Evolutionary conservation across 345 rosid genomes (phyloP).

Genomic region (Carallia pectinifolia): DNA sequence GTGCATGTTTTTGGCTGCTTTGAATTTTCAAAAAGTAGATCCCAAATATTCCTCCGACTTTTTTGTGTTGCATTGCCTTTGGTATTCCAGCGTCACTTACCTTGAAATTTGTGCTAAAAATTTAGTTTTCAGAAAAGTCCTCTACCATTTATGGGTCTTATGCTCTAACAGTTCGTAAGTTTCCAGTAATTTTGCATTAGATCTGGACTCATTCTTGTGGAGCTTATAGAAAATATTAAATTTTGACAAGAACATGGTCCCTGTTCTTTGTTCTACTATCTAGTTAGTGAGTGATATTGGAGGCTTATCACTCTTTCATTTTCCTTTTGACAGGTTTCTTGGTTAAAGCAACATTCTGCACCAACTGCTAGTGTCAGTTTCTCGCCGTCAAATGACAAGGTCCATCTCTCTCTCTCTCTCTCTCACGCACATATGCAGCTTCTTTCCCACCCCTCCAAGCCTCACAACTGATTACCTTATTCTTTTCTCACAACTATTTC

Average conservation of each 20-base stretch:
- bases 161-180: background rate
- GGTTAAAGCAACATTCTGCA: conserved; percentile 97
- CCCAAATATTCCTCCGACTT: background rate
- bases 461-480: background rate
- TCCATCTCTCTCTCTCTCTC: conserved; percentile 19
- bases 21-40: background rate
- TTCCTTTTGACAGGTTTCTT: conserved; percentile 59
- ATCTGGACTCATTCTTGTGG: no score
- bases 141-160: background rate
- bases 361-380: conserved; percentile 92
- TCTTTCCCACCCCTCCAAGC: background rate
- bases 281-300: conserved; percentile 3
- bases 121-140: background rate
- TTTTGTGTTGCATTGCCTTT: background rate
- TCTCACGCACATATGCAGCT: background rate
- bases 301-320: conserved; percentile 11
- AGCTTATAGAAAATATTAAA: background rate
- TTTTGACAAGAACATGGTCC: background rate
- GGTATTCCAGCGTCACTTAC: background rate
- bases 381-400: conserved; percentile 97
- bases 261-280: background rate
- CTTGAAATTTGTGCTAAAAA: background rate
- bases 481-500: conserved; percentile 15
- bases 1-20: background rate
- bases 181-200: no score